phyloP scores from a whole-genome alignment of 1,139 yeast genomes.

The Sugiyamaella japonica region DNA sequence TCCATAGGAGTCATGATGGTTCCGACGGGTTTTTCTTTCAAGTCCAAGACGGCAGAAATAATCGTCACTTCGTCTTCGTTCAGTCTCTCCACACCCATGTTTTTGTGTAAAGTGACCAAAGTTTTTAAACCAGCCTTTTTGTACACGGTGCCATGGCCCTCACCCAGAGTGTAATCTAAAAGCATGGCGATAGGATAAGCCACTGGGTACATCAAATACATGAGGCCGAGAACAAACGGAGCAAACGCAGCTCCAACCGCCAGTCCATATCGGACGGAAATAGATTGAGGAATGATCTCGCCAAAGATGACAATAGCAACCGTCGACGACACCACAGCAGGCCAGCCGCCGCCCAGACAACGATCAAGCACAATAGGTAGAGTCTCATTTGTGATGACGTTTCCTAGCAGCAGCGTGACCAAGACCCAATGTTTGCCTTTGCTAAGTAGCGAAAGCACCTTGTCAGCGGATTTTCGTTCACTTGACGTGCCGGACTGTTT shows the following conservation, averaged over 20 bases:
- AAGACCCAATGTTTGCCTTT: conserved; percentile 97
- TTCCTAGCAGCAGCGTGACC: conserved; percentile 74
- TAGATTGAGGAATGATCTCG: conserved; percentile 92
- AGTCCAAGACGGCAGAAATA: conserved; percentile 87
- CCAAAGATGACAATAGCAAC: conserved; percentile 93
- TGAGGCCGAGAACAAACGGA: conserved; percentile 79
- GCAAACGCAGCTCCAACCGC: conserved; percentile 89
- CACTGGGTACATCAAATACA: conserved; percentile 89
- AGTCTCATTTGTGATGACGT: conserved; percentile 94
- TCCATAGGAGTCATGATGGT: conserved; percentile 93
- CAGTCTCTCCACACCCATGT: conserved; percentile 93
- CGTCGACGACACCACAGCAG: conserved; percentile 91
- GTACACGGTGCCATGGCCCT: conserved; percentile 94
- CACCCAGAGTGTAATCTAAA: conserved; percentile 82
- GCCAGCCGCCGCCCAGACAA: conserved; percentile 96
- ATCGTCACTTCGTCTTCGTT: conserved; percentile 96
- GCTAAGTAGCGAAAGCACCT: conserved; percentile 69
- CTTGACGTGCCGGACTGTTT: conserved; percentile 49
- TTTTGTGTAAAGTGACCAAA: conserved; percentile 85
- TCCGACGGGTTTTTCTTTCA: conserved; percentile 85
- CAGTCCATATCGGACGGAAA: conserved; percentile 89
- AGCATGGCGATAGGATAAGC: conserved; percentile 88
- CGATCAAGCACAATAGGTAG: conserved; percentile 91
- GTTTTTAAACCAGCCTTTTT: conserved; percentile 92
- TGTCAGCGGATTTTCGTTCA: conserved; percentile 71